Evolutionary conservation across 805 yeast species (phyloP), one percentile per base, ranked within the genome.

Genomic region (Wickerhamomyces kurtzmanii): DNA sequence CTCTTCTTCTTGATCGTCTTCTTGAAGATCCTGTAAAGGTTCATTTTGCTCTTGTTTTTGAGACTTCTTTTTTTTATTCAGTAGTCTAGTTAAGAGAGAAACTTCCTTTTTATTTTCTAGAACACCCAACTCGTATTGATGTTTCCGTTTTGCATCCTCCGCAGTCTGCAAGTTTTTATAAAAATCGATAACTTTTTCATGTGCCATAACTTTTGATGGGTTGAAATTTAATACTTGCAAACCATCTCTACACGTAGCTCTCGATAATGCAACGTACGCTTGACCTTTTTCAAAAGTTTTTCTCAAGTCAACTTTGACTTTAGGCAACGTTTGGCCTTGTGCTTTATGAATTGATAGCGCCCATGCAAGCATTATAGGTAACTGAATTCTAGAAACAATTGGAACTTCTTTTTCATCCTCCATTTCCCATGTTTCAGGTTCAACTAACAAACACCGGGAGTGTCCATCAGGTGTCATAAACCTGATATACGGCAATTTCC

Each of bases 361-460:
- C 96, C 97, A 91, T 0, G 98, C 94, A n/a, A 87, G 58, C 42
- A 89, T 75, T 29, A 91, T 56, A 0, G 98, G 98, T 3, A 91
- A 40, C 46, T 91, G 98, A 0, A 65, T 61, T 42, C 96, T 62
- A 2, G 79, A 63, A 1, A 83, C 94, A 10, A 84, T 39, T 0
- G 78, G 71, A 7, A 62, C 62, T 13, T 79, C 84, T 15, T 64
- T 56, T 28, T 80, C 85, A 51, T 85, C 93, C 37, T 78, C 89
- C 14, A 83, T 61, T 1, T 65, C 67, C 85, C 96, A 89, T 10
- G 63, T 63, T 47, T 89, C 97, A 0, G 87, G 85, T 36, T 75
- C 80, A 4, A 86, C 80, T 9, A 87, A 53, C 1, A 84, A 75
- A n/a, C 77, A 77, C 36, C 95, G 55, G 1, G 82, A 66, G 3